Evolutionary conservation across 1,284 basidiomycete species (phyloP).

Genomic region (Athelia sp.): DNA sequence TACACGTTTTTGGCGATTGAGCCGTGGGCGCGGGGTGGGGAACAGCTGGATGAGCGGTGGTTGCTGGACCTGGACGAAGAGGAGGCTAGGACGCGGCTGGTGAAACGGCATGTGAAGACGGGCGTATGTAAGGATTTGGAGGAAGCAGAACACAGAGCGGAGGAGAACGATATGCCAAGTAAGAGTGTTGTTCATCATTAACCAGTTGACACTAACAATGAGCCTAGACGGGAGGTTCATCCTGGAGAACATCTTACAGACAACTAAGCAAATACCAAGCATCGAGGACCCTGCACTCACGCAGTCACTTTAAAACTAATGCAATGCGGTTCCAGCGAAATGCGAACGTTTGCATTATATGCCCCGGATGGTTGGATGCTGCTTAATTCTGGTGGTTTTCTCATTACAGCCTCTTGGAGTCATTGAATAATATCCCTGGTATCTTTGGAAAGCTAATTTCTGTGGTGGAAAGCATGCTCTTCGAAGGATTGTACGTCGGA

Average conservation of each 20-base stretch:
- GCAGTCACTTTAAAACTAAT: neutral
- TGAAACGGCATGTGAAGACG: slow-evolving; percentile 69
- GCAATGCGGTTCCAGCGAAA: no score
- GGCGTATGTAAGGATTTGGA: slow-evolving; percentile 65
- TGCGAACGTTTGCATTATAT: no score
- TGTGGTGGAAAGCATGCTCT: no score
- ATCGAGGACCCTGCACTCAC: slow-evolving; percentile 35
- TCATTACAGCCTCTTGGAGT: no score
- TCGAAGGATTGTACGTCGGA: no score
- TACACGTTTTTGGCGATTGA: slow-evolving; percentile 71
- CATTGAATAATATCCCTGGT: no score
- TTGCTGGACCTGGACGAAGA: slow-evolving; percentile 62
- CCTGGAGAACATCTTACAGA: slow-evolving; percentile 48
- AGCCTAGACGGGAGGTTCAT: slow-evolving; percentile 51
- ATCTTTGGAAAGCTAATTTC: no score
- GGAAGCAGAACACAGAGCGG: slow-evolving; percentile 68
- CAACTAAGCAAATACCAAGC: slow-evolving; percentile 50
- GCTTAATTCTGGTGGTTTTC: no score
- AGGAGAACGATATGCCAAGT: slow-evolving; percentile 78
- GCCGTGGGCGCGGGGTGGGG: slow-evolving; percentile 70
- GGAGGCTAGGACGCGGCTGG: slow-evolving; percentile 61
- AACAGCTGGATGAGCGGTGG: slow-evolving; percentile 74
- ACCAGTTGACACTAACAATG: slow-evolving; percentile 6
- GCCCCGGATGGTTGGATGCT: no score
- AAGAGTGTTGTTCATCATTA: slow-evolving; percentile 18